Percentiles rank a stretch among this genome's conserved stretches.
These are phyloP conservation scores for Polysphondylium violaceum DNA, from an alignment of 78 protist species.

Conservation along the genomic window DNA sequence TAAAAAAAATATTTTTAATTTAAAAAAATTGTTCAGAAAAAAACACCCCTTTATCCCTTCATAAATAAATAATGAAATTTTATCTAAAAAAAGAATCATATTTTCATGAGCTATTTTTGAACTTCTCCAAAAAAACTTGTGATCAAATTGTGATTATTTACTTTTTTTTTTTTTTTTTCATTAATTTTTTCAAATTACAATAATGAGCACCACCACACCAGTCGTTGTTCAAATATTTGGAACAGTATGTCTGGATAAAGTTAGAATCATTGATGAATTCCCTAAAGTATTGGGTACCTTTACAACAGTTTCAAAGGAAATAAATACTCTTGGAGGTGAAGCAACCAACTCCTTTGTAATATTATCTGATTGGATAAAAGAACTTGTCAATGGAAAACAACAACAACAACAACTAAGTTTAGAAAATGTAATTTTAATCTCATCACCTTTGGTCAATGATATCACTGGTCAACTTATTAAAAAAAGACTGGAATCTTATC, in stretches of 20 bases:
- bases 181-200: too few relatives aligned
- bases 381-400: neutral
- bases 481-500: neutral
- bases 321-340: conserved; percentile 28
- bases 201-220: too few relatives aligned
- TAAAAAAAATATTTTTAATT: too few relatives aligned
- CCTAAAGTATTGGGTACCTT: conserved; percentile 23
- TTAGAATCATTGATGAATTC: conserved; percentile 25
- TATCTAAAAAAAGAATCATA: too few relatives aligned
- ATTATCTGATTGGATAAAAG: conserved; percentile 25
- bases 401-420: too few relatives aligned
- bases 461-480: conserved; percentile 1
- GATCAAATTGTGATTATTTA: too few relatives aligned
- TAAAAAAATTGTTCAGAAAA: too few relatives aligned
- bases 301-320: conserved; percentile 10
- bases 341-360: conserved; percentile 60
- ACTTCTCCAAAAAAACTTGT: too few relatives aligned
- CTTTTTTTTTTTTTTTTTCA: too few relatives aligned
- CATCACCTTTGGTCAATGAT: conserved; percentile 32
- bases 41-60: too few relatives aligned
- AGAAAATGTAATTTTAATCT: neutral
- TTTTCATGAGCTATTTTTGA: too few relatives aligned
- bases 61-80: too few relatives aligned
- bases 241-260: conserved; percentile 36
- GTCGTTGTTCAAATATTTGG: conserved; percentile 66